Evolutionary conservation across 805 yeast species (phyloP), one percentile per base, ranked within the genome.

Genomic region (Debaryomyces prosopidis): DNA sequence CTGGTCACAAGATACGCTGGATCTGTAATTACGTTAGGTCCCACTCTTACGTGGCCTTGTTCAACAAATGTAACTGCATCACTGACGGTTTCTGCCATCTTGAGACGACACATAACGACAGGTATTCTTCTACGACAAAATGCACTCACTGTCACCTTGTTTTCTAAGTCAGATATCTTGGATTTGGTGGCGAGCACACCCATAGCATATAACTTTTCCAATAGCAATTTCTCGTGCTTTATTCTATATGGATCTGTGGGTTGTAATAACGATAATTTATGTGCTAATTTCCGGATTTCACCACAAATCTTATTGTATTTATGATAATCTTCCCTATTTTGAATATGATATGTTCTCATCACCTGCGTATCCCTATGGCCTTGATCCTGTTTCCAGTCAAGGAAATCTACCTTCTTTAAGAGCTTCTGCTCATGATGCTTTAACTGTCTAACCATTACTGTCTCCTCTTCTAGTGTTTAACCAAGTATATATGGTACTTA

Each of bases 31-130:
- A 95, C 85, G 61, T 89, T 87, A 10, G 98, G 98, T 0, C 99
- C 99, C 5, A 94, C 96, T 55, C 99, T 79, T 2, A 94, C 96
- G 60, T 94, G 98, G 2, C 99, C 99, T 65, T 94, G 98, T 61
- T 94, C 97, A 11, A 95, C 79, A 62, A 88, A 89, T 39, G 88
- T 88, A 19, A 91, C 87, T 0, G 98, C 99, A 66, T 91, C 97
- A 23, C 79, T 70, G 19, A 92, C 76, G 36, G 85, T 87, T 59
- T 92, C 90, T 0, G 96, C 91, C 99, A 94, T 95, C 58, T 86
- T 88, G 54, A 91, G 72, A 47, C 97, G 79, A 58, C 92, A 89
- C 96, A 94, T 88, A 36, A 94, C 92, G 34, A 92, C 96, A 7
- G 95, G 96, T 23, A 94, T 80, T 60, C 99, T 77, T 56, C 99